Percentiles rank a stretch among this genome's conserved stretches.
These are phyloP conservation scores for Fusarium compactum DNA, from an alignment of 2,329 filamentous ascomycete genomes.

Conservation along the genomic window DNA sequence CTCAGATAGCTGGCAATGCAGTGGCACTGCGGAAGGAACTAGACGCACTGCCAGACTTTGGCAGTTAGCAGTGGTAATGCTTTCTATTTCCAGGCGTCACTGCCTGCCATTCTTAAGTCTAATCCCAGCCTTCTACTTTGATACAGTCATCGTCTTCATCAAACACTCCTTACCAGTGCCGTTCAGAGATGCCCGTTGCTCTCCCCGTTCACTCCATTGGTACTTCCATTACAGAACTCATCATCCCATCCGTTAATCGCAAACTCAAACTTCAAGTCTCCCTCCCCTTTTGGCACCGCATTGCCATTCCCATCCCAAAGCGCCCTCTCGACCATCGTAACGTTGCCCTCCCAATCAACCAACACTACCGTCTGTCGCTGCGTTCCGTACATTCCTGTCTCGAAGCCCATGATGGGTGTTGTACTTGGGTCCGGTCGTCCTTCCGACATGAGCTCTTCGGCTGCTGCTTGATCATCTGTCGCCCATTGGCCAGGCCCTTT, in stretches of 20 bases:
- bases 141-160: not conserved
- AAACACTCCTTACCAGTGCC: not conserved
- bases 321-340: conserved; percentile 69
- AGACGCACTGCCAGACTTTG: not conserved
- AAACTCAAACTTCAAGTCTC: conserved; percentile 68
- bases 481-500: conserved; percentile 55
- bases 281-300: conserved; percentile 63
- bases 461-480: conserved; percentile 54
- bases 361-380: conserved; percentile 73
- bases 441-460: conserved; percentile 53
- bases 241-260: conserved; percentile 66
- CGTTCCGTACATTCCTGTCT: conserved; percentile 72
- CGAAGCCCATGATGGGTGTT: conserved; percentile 57
- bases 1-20: not conserved
- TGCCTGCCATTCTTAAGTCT: not conserved
- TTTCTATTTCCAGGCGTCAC: conserved; percentile 7
- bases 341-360: conserved; percentile 72
- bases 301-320: conserved; percentile 71
- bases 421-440: conserved; percentile 55
- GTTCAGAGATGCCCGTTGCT: conserved; percentile 7
- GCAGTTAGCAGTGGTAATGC: not conserved
- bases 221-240: conserved; percentile 10
- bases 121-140: not conserved
- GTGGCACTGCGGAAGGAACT: conserved; percentile 7
- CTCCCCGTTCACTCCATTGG: conserved; percentile 9